A percentile compares a stretch with the other conserved stretches of the same genome.
These are phyloP conservation scores for Teratosphaeria viscida DNA, from an alignment of 2,329 filamentous ascomycete genomes.

Conservation along the genomic window DNA sequence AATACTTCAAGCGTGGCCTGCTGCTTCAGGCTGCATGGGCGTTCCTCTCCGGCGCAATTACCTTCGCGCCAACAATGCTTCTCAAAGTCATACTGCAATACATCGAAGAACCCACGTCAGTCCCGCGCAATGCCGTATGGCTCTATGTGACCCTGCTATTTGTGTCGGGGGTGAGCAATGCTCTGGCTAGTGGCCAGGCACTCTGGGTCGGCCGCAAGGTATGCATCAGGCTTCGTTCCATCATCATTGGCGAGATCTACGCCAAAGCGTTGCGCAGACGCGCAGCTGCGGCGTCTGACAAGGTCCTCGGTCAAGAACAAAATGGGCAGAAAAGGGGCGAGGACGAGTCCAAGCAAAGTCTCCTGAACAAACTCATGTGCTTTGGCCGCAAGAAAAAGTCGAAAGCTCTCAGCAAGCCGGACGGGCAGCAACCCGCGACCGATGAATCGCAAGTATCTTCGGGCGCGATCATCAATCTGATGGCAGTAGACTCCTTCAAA, in stretches of 20 bases:
- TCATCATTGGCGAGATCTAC: slow-evolving; percentile 96
- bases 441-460: slow-evolving; percentile 68
- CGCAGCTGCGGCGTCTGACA: slow-evolving; percentile 61
- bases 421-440: slow-evolving; percentile 22
- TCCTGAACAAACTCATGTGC: slow-evolving; percentile 38
- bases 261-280: slow-evolving; percentile 88
- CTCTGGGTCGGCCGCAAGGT: slow-evolving; percentile 91
- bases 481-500: slow-evolving; percentile 99
- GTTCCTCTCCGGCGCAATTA: slow-evolving; percentile 67
- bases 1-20: slow-evolving; percentile 70
- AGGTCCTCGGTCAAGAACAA: slow-evolving; percentile 47
- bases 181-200: slow-evolving; percentile 72
- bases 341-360: slow-evolving; percentile 31
- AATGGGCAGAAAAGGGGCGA: slow-evolving; percentile 37
- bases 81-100: slow-evolving; percentile 88
- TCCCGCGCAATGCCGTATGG: slow-evolving; percentile 83
- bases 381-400: slow-evolving; percentile 53
- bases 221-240: slow-evolving; percentile 83
- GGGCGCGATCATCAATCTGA: slow-evolving; percentile 98
- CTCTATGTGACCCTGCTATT: slow-evolving; percentile 88
- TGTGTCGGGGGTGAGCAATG: slow-evolving; percentile 68
- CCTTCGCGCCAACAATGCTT: slow-evolving; percentile 83
- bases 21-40: slow-evolving; percentile 73
- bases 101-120: slow-evolving; percentile 68
- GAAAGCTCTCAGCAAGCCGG: slow-evolving; percentile 31